phyloP scores from a whole-genome alignment of 768 basidiomycete genomes.

The Mycena haematopus region DNA sequence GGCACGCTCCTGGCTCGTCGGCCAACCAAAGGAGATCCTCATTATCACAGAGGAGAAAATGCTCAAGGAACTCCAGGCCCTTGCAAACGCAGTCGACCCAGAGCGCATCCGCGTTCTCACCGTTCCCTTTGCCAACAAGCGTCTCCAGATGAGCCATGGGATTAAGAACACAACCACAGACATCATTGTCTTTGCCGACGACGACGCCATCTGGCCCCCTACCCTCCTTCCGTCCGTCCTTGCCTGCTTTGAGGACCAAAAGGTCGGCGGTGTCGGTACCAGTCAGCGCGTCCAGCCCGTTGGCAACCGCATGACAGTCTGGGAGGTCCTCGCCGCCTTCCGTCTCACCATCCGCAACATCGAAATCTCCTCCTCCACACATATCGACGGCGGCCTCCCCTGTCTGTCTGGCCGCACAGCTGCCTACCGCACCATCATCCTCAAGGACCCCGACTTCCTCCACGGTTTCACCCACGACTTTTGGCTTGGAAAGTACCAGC shows the following conservation, averaged over 20 bases:
- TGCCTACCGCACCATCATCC: slow-evolving; percentile 91
- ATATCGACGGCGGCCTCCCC: slow-evolving; percentile 92
- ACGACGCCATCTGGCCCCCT: slow-evolving; percentile 95
- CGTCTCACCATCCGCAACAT: slow-evolving; percentile 93
- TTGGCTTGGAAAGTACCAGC: slow-evolving; percentile 93
- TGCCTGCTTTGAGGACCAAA: slow-evolving; percentile 94
- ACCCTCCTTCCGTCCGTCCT: slow-evolving; percentile 88
- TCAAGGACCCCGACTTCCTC: slow-evolving; percentile 93
- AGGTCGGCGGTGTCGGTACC: slow-evolving; percentile 91
- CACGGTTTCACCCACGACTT: slow-evolving; percentile 94
- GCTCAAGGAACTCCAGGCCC: slow-evolving; percentile 85
- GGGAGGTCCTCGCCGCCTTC: slow-evolving; percentile 95
- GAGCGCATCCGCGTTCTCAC: slow-evolving; percentile 85
- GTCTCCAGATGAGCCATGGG: slow-evolving; percentile 92
- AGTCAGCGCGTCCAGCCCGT: slow-evolving; percentile 87
- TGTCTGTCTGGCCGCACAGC: slow-evolving; percentile 94
- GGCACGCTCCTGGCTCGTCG: slow-evolving; percentile 90
- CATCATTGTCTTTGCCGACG: slow-evolving; percentile 94
- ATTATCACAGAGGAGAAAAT: slow-evolving; percentile 87
- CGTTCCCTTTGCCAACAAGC: slow-evolving; percentile 93
- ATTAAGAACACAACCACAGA: slow-evolving; percentile 91
- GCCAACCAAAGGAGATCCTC: slow-evolving; percentile 83
- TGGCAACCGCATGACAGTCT: slow-evolving; percentile 83
- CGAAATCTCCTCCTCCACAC: slow-evolving; percentile 87
- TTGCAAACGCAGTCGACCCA: slow-evolving; percentile 88